Evolutionary conservation across 495 filamentous ascomycete species (phyloP).

Genomic region (Venustampulla echinocandica): DNA sequence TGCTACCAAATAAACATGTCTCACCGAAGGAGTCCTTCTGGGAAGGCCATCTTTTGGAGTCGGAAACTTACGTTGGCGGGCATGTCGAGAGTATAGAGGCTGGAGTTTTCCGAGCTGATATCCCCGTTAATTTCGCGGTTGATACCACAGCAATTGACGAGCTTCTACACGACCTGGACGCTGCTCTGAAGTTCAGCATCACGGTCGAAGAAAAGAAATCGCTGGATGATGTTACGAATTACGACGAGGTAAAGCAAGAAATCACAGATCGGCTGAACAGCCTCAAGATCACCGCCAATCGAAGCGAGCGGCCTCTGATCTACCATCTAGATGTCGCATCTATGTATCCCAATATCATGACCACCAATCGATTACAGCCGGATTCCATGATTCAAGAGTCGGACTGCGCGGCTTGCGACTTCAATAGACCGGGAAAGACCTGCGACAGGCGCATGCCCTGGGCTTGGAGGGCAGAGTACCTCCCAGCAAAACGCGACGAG

Average conservation of each 20-base stretch:
- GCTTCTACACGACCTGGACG: constrained; percentile 77
- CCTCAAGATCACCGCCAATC: constrained; percentile 71
- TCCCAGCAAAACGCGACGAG: constrained; percentile 91
- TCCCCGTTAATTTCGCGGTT: constrained; percentile 84
- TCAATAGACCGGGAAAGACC: constrained; percentile 95
- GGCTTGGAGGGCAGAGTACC: constrained; percentile 96
- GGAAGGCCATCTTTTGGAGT: constrained; percentile 91
- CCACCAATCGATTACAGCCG: constrained; percentile 92
- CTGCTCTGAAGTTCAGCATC: constrained; percentile 85
- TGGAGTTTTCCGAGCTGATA: constrained; percentile 92
- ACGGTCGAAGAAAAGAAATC: constrained; percentile 92
- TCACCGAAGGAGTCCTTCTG: constrained; percentile 87
- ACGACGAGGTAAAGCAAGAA: constrained; percentile 81
- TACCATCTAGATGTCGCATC: constrained; percentile 98
- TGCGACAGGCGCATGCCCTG: constrained; percentile 93
- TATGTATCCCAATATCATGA: constrained; percentile 99
- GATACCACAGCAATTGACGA: constrained; percentile 85
- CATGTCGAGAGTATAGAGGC: constrained; percentile 99
- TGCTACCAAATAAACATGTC: constrained; percentile 94
- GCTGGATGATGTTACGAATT: constrained; percentile 84
- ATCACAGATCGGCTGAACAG: constrained; percentile 63
- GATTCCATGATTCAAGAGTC: constrained; percentile 98
- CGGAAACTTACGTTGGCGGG: constrained; percentile 95
- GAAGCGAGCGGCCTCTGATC: constrained; percentile 79
- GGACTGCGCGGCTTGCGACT: constrained; percentile 94